Evolutionary conservation across 2,329 filamentous ascomycete genomes (phyloP), one percentile per base, ranked within the genome.

Genomic region (Ustilaginoidea virens): DNA sequence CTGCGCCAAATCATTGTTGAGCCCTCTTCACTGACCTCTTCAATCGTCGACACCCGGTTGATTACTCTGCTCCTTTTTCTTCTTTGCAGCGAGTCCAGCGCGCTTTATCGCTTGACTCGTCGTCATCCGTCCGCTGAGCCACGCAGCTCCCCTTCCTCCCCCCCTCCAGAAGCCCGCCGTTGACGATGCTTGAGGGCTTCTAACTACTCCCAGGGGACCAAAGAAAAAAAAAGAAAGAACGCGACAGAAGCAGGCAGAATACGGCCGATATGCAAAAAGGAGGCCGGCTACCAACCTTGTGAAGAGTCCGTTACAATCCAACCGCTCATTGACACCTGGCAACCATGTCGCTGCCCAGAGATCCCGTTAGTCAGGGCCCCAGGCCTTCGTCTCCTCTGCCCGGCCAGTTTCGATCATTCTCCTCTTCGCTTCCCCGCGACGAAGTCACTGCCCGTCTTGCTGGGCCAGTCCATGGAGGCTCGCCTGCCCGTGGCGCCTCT

Each of bases 371-470:
- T 37, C 53, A 39, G 47, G 49, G 35, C 45, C 55, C 36, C 39
- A 56, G 46, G 32, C 55, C 63, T 4, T 60, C 61, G 2, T 69
- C 68, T 17, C 58, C 63, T 5, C 48, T 53, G 22, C 62, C 65
- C 9, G 48, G 55, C 26, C 56, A 53, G 21, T 46, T 56, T 33
- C 60, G 60, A 21, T 60, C 55, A 8, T 60, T 57, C 36, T 59
- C 61, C 33, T 60, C 62, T 28, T 69, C 69, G 7, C 45, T 66
- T 16, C 67, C 67, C 24, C 65, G 72, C 48, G 67, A 65, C 29
- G 62, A 72, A 36, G 57, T 66, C 27, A 77, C 66, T 29, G 72
- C 72, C 33, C 63, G 71, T 37, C 60, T 77, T 30, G 69, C 68
- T 25, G 68, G 67, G 17, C 70, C 69, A 18, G 54, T 71, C 13